Base-by-base conservation (phyloP, 306 rosid genomes). In the Lathyrus aphaca region DNA sequence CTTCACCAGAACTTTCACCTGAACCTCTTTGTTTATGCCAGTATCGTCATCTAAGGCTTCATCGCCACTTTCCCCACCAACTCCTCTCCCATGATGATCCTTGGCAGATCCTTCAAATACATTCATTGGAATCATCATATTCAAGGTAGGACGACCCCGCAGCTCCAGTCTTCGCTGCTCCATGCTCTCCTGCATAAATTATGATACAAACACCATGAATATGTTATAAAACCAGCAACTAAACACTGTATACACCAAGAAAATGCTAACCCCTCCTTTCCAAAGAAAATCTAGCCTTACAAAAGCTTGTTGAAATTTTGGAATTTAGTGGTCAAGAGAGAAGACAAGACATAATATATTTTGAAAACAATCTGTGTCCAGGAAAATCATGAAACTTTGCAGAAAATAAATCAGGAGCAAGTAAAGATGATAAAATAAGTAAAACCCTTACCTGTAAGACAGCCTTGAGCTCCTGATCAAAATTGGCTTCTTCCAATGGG, bases 1-100 rank as follows among this genome's bases (percentile, higher is more conserved):
- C 89, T 91, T 95, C 80, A 95, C 96, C 68, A 95, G 97, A 77
- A 95, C 99, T 85, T 81, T 95, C 82, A 95, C 99, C 81, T 80
- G 99, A 66, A 95, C 84, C 77, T 90, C 97, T 75, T 72, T 94
- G 85, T 74, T 90, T 80, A 84, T 84, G 18, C 84, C 85, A n/a
- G 86, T 82, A 69, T 86, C 92, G 68, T 91, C 96, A 51, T 86
- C 95, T 78, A 86, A 64, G 3, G 81, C 85, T 79, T 95, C 97
- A 18, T 91, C 97, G n/a, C 95, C 96, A 77, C 95, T 91, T 76
- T 94, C 97, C 81, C 95, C 97, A 64, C 92, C 85, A 74, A 43
- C 21, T 67, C 86, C 90, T 64, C 89, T 86, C 65, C 82, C 96
- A 69, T 92, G 97, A 78, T 91, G 96, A 77, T 92, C 98, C 82